These are phyloP conservation scores for Skeletonema grethae DNA, from an alignment of 108 stramenopile genomes.

Conservation along the genomic window DNA sequence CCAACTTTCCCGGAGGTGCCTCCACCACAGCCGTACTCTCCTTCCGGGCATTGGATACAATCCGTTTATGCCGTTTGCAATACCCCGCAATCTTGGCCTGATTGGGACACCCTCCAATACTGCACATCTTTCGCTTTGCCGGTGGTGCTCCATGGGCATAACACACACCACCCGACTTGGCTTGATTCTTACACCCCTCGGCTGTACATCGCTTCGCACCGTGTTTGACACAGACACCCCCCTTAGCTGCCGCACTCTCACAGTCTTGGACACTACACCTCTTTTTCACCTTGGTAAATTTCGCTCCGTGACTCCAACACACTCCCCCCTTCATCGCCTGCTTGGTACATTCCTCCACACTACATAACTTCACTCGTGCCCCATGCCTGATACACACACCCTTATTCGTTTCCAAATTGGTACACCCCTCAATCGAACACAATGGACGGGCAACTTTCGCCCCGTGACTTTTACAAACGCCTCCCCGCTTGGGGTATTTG, in stretches of 20 bases:
- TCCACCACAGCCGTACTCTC: not conserved
- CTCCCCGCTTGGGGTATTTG: not conserved
- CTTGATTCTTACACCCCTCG: slow-evolving; percentile 5
- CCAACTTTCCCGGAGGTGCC: not conserved
- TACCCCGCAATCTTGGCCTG: not conserved
- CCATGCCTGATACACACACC: not conserved
- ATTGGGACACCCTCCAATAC: not conserved
- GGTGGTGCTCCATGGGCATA: not conserved
- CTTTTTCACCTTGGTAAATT: not conserved
- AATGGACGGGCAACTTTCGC: not conserved
- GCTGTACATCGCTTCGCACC: not conserved
- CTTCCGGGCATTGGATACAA: not conserved
- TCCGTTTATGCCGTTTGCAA: not conserved
- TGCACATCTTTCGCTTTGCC: not conserved
- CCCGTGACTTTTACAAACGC: not conserved
- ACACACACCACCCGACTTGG: not conserved
- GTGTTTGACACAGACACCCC: not conserved
- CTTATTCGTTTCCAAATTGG: not conserved
- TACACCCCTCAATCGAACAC: not conserved
- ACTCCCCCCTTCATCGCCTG: not conserved
- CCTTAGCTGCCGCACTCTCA: not conserved
- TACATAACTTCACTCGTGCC: not conserved
- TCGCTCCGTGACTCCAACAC: not conserved
- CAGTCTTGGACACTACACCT: not conserved
- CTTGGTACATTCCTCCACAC: not conserved